phyloP scores from a whole-genome alignment of 331 rosid species.

The Arachis monticola region DNA sequence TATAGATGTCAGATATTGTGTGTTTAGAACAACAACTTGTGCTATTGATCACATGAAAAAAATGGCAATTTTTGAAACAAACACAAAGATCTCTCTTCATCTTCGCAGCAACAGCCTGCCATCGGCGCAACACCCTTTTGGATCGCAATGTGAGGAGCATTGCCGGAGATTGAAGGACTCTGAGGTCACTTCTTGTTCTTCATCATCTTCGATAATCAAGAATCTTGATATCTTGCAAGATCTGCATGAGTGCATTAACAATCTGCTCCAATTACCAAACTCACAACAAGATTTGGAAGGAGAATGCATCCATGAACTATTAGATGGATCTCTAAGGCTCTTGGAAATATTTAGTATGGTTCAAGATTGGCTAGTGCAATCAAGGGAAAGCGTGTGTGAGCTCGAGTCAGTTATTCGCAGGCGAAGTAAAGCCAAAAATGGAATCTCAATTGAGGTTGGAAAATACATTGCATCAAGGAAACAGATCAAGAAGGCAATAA shows the following conservation, averaged over 20 bases:
- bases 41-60: not conserved
- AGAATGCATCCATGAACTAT: conserved; percentile 18
- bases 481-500: conserved; percentile 45
- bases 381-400: conserved; percentile 17
- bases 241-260: conserved; percentile 31
- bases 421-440: conserved; percentile 43
- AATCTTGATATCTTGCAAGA: conserved; percentile 33
- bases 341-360: conserved; percentile 23
- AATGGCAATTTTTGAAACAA: conserved; percentile 35
- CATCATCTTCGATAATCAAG: conserved; percentile 31
- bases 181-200: conserved; percentile 15
- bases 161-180: conserved; percentile 35
- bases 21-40: conserved; percentile 18
- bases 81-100: conserved; percentile 39
- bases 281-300: conserved; percentile 21
- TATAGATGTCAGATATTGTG: not conserved
- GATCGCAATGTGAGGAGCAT: conserved; percentile 46
- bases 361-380: conserved; percentile 25
- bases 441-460: conserved; percentile 35
- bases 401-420: conserved; percentile 49
- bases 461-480: conserved; percentile 53
- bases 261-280: conserved; percentile 26
- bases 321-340: conserved; percentile 34
- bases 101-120: conserved; percentile 67
- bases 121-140: conserved; percentile 59